Conservation (phyloP, 495 filamentous ascomycete species). For the Pyronema omphalodes region DNA sequence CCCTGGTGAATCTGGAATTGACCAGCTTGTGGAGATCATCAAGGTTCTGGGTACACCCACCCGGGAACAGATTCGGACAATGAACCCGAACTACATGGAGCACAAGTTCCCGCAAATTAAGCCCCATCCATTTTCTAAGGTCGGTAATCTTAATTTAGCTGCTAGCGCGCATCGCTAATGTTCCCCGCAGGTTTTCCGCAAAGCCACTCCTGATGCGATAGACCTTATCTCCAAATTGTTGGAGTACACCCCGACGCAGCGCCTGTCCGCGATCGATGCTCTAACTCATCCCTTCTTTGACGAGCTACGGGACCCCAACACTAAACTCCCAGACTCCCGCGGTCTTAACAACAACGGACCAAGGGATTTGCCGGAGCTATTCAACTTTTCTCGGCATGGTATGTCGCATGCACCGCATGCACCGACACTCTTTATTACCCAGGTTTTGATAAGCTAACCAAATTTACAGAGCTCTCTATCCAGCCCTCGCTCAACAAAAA, state of each 20-base stretch:
- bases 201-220: constrained; percentile 79
- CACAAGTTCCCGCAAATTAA: constrained; percentile 99
- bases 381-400: constrained; percentile 92
- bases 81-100: constrained; percentile 99
- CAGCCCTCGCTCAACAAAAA: constrained; percentile 66
- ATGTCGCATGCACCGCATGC: constrained; percentile 24
- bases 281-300: constrained; percentile 99
- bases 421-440: background rate
- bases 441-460: constrained; percentile 7
- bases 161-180: constrained; percentile 4
- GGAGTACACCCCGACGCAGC: constrained; percentile 93
- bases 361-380: constrained; percentile 69
- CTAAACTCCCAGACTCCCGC: constrained; percentile 80
- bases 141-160: constrained; percentile 23
- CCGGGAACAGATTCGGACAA: constrained; percentile 96
- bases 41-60: constrained; percentile 96
- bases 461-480: constrained; percentile 71
- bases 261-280: constrained; percentile 80
- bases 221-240: constrained; percentile 84
- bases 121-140: constrained; percentile 95
- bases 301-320: constrained; percentile 75
- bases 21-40: constrained; percentile 98
- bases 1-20: constrained; percentile 97
- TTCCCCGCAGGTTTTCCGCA: constrained; percentile 62
- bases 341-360: constrained; percentile 53